A percentile compares a stretch with the other conserved stretches of the same genome.
These are phyloP conservation scores for Teunomyces kruisii DNA, from an alignment of 805 yeast genomes.

Conservation along the genomic window DNA sequence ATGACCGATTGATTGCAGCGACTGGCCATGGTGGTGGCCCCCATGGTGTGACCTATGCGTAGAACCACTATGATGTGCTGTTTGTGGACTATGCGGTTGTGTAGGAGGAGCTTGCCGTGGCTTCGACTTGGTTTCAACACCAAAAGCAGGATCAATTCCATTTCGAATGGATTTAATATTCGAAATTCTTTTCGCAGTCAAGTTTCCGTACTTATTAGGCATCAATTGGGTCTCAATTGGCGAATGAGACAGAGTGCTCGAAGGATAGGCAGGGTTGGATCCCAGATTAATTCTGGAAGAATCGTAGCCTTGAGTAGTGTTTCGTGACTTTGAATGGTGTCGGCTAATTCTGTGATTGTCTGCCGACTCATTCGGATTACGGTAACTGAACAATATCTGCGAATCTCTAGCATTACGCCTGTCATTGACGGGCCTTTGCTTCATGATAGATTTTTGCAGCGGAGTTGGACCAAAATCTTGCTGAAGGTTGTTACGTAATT, in stretches of 20 bases:
- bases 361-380: slow-evolving; percentile 21
- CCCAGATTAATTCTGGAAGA: neutral
- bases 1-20: slow-evolving; percentile 1
- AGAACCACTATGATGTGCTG: slow-evolving; percentile 13
- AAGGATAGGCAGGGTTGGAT: slow-evolving; percentile 1
- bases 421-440: slow-evolving; percentile 2
- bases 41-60: slow-evolving; percentile 2
- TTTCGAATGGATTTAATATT: slow-evolving; percentile 8
- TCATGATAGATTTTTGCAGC: slow-evolving; percentile 4
- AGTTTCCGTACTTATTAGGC: slow-evolving; percentile 7
- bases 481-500: slow-evolving; percentile 19
- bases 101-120: slow-evolving; percentile 12
- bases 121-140: slow-evolving; percentile 3
- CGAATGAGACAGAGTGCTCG: neutral
- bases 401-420: slow-evolving; percentile 26
- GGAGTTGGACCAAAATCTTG: slow-evolving; percentile 8
- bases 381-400: slow-evolving; percentile 36
- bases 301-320: neutral
- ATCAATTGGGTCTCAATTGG: slow-evolving; percentile 9
- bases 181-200: slow-evolving; percentile 8
- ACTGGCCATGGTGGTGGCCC: slow-evolving; percentile 3
- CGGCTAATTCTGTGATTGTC: neutral
- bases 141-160: slow-evolving; percentile 3
- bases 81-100: slow-evolving; percentile 6
- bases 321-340: neutral